These are phyloP conservation scores for Leccinum discolor DNA, from an alignment of 1,284 basidiomycete genomes.

Conservation along the genomic window DNA sequence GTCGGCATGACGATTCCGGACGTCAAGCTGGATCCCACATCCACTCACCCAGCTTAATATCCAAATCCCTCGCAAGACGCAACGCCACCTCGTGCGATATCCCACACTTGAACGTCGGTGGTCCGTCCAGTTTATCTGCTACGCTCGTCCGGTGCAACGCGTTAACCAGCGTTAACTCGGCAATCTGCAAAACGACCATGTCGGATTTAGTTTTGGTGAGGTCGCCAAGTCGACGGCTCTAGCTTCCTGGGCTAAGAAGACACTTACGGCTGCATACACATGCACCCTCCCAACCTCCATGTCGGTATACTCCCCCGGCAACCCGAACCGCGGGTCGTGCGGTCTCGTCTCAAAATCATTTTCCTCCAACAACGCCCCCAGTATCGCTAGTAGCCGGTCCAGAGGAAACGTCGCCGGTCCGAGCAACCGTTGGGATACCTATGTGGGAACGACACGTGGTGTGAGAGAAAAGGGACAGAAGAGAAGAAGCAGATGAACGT, in stretches of 20 bases:
- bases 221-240: neutral
- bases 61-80: constrained; percentile 62
- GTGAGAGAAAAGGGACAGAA: neutral
- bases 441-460: neutral
- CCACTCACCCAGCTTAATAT: constrained; percentile 58
- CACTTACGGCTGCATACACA: constrained; percentile 60
- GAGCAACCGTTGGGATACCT: constrained; percentile 40
- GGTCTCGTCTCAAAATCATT: constrained; percentile 55
- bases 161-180: constrained; percentile 43
- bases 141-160: constrained; percentile 69
- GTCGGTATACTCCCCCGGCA: constrained; percentile 66
- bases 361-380: constrained; percentile 83
- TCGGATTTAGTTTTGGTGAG: neutral
- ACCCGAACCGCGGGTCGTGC: constrained; percentile 46
- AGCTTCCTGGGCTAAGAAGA: neutral
- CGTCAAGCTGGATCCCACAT: constrained; percentile 61
- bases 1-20: neutral
- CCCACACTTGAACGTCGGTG: constrained; percentile 74
- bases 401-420: constrained; percentile 45
- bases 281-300: constrained; percentile 53
- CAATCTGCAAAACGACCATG: constrained; percentile 49
- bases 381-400: constrained; percentile 77
- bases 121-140: constrained; percentile 67
- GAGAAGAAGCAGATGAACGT: neutral
- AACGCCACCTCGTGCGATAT: constrained; percentile 68